A percentile compares a stretch with the other conserved stretches of the same genome.
Evolutionary conservation across 2,329 filamentous ascomycete species (phyloP).

Genomic region (Colletotrichum truncatum): DNA sequence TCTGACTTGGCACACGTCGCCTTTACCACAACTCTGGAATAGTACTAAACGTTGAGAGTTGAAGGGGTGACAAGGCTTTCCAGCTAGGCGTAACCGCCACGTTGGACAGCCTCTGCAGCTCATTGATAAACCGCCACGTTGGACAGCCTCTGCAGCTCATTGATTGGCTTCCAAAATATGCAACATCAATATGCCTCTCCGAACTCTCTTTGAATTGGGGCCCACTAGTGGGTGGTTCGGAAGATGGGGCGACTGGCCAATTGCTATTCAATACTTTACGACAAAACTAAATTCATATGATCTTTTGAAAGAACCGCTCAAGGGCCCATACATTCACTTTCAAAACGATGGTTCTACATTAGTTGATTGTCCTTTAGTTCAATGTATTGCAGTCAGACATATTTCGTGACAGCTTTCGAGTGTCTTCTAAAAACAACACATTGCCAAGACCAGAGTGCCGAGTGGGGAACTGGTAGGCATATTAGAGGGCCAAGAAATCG

Average conservation of each 20-base stretch:
- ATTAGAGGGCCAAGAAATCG: conserved; percentile 10
- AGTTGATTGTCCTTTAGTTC: neutral
- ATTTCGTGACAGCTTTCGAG: neutral
- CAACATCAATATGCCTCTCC: neutral
- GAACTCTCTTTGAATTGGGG: conserved; percentile 2
- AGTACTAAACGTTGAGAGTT: neutral
- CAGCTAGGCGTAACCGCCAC: neutral
- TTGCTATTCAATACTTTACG: neutral
- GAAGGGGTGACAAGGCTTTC: neutral
- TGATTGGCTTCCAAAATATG: neutral
- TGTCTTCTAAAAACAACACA: conserved; percentile 14
- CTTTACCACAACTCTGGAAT: neutral
- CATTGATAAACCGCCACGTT: neutral
- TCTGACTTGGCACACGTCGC: conserved; percentile 5
- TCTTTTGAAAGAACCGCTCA: neutral
- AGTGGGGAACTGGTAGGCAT: neutral
- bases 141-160: neutral
- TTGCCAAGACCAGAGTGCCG: neutral
- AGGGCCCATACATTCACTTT: neutral
- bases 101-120: neutral
- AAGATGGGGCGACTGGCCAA: neutral
- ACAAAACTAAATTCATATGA: neutral
- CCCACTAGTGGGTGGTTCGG: too few relatives aligned
- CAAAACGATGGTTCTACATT: neutral
- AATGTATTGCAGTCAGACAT: neutral